Evolutionary conservation across 257 asterid genomes (phyloP), one percentile per base, ranked within the genome.

Genomic region (Solanum dulcamara): DNA sequence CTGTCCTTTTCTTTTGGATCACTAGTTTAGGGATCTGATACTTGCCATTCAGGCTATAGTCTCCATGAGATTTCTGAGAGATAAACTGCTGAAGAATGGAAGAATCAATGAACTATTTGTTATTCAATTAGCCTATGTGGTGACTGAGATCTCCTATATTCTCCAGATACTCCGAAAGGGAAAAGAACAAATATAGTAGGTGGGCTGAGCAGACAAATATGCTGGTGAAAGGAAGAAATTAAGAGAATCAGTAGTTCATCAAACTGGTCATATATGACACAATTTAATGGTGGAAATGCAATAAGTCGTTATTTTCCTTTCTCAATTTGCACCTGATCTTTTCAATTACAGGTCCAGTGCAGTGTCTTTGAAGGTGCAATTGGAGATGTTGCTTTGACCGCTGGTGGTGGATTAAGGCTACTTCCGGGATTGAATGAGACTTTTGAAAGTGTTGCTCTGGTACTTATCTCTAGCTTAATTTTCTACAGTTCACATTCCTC

Each of bases 401-500:
- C 92, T 89, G 98, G 89, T 42, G 99, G 99, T 89, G 99, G 99
- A 80, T 85, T 96, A 89, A 94, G 98, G 89, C 95, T 91, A 91
- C 88, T 96, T 79, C 98, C 99, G 8, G 98, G 98, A 42, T 71
- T 95, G 83, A 80, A 86, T 64, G 95, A 90, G 86, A 92, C 89
- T 80, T 95, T 86, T 81, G 99, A 96, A 91, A 94, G 91, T 90
- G 99, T 92, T 74, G 99, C 99, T 44, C 88, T 96, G 97, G 99
- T 96, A 94, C 59, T 82, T 57, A 57, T 86, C 28, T 86, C 64
- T 15, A 51, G 42, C 59, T 88, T 60, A 22, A 11, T 71, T 71
- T 38, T 38, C 80, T 38, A 38, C 12, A 38, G n/a, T 38, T 28
- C 40, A 40, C 81, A 7, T 44, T 46, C 3, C 2, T n/a, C n/a